Evolutionary conservation across 345 rosid species (phyloP).

Genomic region (Salix purpurea): DNA sequence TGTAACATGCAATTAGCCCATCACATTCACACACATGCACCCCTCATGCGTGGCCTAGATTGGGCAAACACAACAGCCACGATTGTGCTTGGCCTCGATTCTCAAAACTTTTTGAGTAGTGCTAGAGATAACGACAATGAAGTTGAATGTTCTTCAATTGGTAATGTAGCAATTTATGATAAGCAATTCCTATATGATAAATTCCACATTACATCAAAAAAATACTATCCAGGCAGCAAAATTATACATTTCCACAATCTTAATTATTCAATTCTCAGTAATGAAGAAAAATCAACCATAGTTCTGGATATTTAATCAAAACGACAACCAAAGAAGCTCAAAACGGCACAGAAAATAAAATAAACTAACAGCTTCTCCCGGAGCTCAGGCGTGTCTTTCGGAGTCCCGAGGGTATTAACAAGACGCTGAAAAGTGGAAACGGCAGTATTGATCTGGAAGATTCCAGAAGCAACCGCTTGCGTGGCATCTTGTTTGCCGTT

Average conservation of each 20-base stretch:
- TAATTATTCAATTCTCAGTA: neutral
- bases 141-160: neutral
- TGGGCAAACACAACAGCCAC: neutral
- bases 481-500: conserved; percentile 71
- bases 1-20: too few relatives aligned
- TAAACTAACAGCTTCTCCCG: conserved; percentile 84
- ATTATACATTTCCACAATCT: neutral
- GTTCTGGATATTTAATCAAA: neutral
- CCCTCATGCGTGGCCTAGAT: neutral
- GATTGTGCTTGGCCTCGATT: neutral
- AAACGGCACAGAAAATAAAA: neutral
- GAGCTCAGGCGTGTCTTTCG: conserved; percentile 91
- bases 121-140: neutral
- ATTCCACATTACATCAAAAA: neutral
- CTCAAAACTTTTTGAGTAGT: neutral
- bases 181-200: neutral
- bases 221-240: neutral
- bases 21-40: neutral
- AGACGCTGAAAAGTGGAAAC: conserved; percentile 91
- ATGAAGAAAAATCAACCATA: neutral
- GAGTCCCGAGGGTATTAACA: conserved; percentile 93
- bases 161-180: neutral
- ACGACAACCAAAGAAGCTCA: neutral
- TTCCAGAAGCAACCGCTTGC: conserved; percentile 88
- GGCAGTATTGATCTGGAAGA: conserved; percentile 97